Base-by-base conservation (phyloP, 2,329 filamentous ascomycete species). In the Ceratocystis huliohia region DNA sequence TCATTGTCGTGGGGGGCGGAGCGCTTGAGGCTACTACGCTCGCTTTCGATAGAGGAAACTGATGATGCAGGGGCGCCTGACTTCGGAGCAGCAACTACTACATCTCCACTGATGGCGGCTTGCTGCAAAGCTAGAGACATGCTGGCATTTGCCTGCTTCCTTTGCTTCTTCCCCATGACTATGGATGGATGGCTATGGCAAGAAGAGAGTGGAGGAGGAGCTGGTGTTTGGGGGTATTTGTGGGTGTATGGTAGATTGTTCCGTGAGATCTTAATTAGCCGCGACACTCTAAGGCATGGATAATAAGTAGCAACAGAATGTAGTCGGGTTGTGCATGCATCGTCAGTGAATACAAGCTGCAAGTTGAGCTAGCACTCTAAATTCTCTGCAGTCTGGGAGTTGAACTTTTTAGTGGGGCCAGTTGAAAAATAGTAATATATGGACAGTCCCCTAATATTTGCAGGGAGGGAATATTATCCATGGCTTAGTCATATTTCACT, bases 1-100 rank as follows among this genome's bases (percentile, higher is more conserved):
- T 74, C 75, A 20, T 69, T 71, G 63, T 81, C 80, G 70, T 82
- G 78, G 25, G 80, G 77, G 64, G 75, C 78, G 2, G 78, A 68
- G 57, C 81, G 79, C 74, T 83, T 84, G 45, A 80, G 74, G 69
- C 78, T 80, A 66, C 75, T 73, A 15, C 71, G 71, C 33, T 75
- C 73, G 68, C 75, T 77, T 25, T 63, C 62, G 20, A n/a, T 10
- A 2, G 65, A 48, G 22, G 64, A 63, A 20, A 61, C 46, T 3
- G 63, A 64, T 17, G 62, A 44, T 33, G 46, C 59, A n/a, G 13
- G 41, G 3, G 25, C 22, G 10, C 53, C 28, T 7, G 45, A 7
- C 45, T 57, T 53, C 1, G 48, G 20, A 33, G 66, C 63, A 10
- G 28, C 25, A 4, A 17, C 37, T 5, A 57, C 56, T 7, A 48